Percentiles rank a stretch among this genome's conserved stretches.
These are phyloP conservation scores for Triticum aestivum DNA, from an alignment of 176 grass and related monocot genomes.

Conservation along the genomic window IWGSC_CS_RefSeq_v2.1 NC_057799.1:420034952-420035451, in stretches of 20 bases:
- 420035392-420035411: not conserved
- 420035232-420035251: not conserved
- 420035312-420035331: not conserved
- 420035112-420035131: not conserved
- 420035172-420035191: not conserved
- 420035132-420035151: not conserved
- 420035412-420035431: not conserved
- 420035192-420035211: not conserved
- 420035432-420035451: not conserved
- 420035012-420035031: not conserved
- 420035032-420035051: too few species aligned
- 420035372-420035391: not conserved
- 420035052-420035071: not conserved
- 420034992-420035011: not conserved
- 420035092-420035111: not conserved
- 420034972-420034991: too few species aligned
- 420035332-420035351: not conserved
- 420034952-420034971: too few species aligned
- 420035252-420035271: rapidly evolving
- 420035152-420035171: not conserved
- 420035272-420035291: not conserved
- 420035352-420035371: not conserved
- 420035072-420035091: not conserved
- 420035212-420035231: not conserved
- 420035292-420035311: not conserved